Evolutionary conservation across 441 rosid genomes (phyloP), one percentile per base, ranked within the genome.

Genomic region (Adansonia grandidieri): DNA sequence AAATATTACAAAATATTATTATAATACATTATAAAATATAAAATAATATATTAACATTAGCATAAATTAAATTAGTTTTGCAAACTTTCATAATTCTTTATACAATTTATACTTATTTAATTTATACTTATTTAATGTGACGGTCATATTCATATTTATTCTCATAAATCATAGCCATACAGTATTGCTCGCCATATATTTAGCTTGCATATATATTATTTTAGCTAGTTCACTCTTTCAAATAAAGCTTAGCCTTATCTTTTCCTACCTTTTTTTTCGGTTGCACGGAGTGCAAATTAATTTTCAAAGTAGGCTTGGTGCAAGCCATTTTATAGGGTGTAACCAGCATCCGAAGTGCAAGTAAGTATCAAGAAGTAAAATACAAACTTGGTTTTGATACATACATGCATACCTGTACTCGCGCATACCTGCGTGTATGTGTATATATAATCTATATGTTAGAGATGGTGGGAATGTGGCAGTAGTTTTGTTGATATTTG

Each of bases 301-400:
- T 86, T 80, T 95, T 95, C 85, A 97, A 90, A 92, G 93, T 95
- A 75, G 88, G 80, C 88, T 71, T 75, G 99, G 97, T 65, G 86
- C 94, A 7, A 98, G 98, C 84, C 95, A 95, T 88, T 97, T 92
- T 79, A 89, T 97, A 71, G 95, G 97, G 77, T 97, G 99, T 78
- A 90, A 93, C 88, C 93, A 87, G 77, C 94, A 89, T 87, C 99
- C 99, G 77, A 83, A 81, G 66, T 97, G 98, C 98, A 95, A 86
- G 99, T 97, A 88, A 93, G 98, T 90, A 77, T 69, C 62, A 54
- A 80, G 50, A 61, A 74, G 28, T 68, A 57, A 40, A 74, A 79
- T 77, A 79, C 73, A 45, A 42, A 32, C 63, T 51, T 78, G 19
- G 44, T 64, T 67, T 50, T 84, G 62, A 65, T n/a, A 40, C 24